Percentiles rank a stretch among this genome's conserved stretches.
These are phyloP conservation scores for Alternaria arborescens DNA, from an alignment of 2,329 filamentous ascomycete genomes.

Conservation along the genomic window DNA sequence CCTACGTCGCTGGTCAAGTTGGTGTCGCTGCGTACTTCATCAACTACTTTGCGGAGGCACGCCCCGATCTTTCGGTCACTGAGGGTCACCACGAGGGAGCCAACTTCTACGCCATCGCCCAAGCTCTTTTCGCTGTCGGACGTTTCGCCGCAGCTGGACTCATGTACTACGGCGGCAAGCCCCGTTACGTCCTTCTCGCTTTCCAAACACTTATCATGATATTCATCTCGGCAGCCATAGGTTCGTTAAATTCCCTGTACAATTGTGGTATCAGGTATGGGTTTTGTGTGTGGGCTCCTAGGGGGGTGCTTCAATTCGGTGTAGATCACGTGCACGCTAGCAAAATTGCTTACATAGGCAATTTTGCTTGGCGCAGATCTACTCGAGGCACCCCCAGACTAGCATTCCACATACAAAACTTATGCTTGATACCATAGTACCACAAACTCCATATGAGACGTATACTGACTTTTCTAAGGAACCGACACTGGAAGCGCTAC, in stretches of 20 bases:
- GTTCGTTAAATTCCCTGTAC: no score
- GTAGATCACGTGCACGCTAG: no score
- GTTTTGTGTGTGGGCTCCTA: no score
- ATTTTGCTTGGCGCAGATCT: no score
- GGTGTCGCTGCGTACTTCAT: constrained; percentile 63
- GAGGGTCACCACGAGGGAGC: constrained; percentile 45
- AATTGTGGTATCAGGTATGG: no score
- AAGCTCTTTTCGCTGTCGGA: constrained; percentile 49
- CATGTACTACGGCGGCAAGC: constrained; percentile 48
- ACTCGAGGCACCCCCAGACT: no score
- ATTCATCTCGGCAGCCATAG: constrained; percentile 47
- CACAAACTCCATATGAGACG: no score
- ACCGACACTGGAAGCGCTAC: constrained; percentile 40
- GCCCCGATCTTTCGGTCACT: constrained; percentile 37
- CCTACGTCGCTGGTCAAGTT: constrained; percentile 62
- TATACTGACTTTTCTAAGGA: constrained; percentile 3
- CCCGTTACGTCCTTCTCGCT: constrained; percentile 47
- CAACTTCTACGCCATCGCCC: constrained; percentile 52
- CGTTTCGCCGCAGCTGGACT: constrained; percentile 50
- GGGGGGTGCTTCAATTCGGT: no score
- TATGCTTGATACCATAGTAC: no score
- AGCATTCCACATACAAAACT: no score
- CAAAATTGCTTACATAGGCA: no score
- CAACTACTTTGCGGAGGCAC: constrained; percentile 49
- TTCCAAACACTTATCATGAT: constrained; percentile 50